Percentiles rank a stretch among this genome's conserved stretches.
These are phyloP conservation scores for Aegilops sharonensis DNA, from an alignment of 176 grass and related monocot species.

Conservation along the genomic window DNA sequence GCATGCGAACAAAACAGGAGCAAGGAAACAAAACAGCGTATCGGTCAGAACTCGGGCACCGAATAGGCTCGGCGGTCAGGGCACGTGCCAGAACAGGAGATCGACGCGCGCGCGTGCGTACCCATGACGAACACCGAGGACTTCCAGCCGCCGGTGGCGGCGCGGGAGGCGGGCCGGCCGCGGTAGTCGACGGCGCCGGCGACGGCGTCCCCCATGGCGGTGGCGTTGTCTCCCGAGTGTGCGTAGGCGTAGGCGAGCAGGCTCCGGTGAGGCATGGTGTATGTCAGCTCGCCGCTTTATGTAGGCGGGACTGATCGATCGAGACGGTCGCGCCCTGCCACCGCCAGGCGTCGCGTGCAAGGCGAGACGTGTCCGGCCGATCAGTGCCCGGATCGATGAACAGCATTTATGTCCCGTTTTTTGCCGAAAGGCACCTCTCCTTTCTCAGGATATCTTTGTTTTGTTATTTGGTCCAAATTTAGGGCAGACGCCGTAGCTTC, in stretches of 20 bases:
- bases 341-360: not conserved
- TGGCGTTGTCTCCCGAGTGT: not conserved
- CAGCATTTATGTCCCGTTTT: not conserved
- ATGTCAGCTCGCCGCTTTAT: constrained; percentile 15
- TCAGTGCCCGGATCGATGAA: not conserved
- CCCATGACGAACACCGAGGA: constrained; percentile 76
- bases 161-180: constrained; percentile 39
- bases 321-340: not conserved
- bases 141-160: constrained; percentile 74
- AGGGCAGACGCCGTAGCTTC: not conserved
- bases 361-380: not conserved
- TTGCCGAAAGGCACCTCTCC: not conserved
- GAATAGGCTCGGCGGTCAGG: not conserved
- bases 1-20: not conserved
- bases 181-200: constrained; percentile 50
- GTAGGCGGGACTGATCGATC: not conserved
- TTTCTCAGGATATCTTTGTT: not conserved
- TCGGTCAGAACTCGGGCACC: not conserved
- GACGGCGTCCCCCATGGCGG: constrained; percentile 34
- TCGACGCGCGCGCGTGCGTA: not conserved
- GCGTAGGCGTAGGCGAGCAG: not conserved
- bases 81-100: not conserved
- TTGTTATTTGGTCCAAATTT: not conserved
- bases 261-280: constrained; percentile 8
- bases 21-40: not conserved